Percentiles rank a stretch among this genome's conserved stretches.
phyloP scores from a whole-genome alignment of 495 filamentous ascomycete genomes.

The Sabuloglossum arenarium region DNA sequence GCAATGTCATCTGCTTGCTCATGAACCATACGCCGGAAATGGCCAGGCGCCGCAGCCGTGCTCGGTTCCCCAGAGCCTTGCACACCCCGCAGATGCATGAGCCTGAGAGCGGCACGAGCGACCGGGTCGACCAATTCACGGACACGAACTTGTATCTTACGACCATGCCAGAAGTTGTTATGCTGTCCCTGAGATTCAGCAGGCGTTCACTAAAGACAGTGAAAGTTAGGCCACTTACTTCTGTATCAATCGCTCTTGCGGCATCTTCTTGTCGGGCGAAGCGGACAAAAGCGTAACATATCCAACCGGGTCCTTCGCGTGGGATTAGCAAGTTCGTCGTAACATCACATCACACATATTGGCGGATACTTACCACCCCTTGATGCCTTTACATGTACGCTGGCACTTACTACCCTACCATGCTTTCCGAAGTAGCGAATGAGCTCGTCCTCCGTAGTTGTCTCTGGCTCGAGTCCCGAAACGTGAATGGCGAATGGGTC shows the following conservation, averaged over 20 bases:
- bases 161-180: background rate
- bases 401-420: background rate
- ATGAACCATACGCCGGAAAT: background rate
- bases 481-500: background rate
- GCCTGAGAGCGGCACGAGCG: background rate
- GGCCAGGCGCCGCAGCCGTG: background rate
- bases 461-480: background rate
- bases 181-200: background rate
- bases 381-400: background rate
- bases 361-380: background rate
- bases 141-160: slow-evolving; percentile 1
- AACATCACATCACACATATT: background rate
- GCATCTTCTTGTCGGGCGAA: slow-evolving; percentile 20
- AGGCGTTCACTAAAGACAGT: background rate
- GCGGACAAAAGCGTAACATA: slow-evolving; percentile 33
- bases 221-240: background rate
- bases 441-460: background rate
- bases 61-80: background rate
- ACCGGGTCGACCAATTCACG: background rate
- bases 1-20: background rate
- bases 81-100: background rate
- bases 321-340: background rate
- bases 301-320: slow-evolving; percentile 9
- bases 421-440: slow-evolving; percentile 1
- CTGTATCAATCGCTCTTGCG: slow-evolving; percentile 16